Percentiles rank a stretch among this genome's conserved stretches.
These are phyloP conservation scores for Phycomyces nitens DNA, from an alignment of 192 early-diverging fungal genomes.

Conservation along the genomic window DNA sequence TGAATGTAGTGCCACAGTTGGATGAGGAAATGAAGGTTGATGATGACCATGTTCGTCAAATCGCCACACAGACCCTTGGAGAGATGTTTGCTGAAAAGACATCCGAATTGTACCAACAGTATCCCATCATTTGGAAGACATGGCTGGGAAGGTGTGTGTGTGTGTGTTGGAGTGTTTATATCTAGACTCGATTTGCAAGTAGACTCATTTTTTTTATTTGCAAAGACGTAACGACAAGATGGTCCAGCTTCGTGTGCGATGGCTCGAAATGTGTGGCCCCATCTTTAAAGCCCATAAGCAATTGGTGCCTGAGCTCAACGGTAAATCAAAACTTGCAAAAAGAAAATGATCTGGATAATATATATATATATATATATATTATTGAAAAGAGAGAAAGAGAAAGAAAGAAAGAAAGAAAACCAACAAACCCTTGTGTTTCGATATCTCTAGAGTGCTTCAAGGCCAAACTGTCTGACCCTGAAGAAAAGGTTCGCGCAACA, in stretches of 20 bases:
- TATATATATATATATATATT: too few relatives aligned
- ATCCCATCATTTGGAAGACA: conserved; percentile 78
- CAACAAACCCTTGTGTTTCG: background rate
- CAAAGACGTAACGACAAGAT: conserved; percentile 71
- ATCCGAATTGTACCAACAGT: conserved; percentile 64
- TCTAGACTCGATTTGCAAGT: too few relatives aligned
- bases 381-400: background rate
- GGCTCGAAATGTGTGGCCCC: conserved; percentile 61
- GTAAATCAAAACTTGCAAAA: conserved; percentile 44
- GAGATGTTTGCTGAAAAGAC: conserved; percentile 85
- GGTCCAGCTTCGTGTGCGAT: conserved; percentile 63
- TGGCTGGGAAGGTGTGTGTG: conserved; percentile 71
- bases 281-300: conserved; percentile 72
- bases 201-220: background rate
- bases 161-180: background rate
- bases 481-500: conserved; percentile 85
- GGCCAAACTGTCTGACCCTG: conserved; percentile 80
- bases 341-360: too few relatives aligned
- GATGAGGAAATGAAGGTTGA: conserved; percentile 90
- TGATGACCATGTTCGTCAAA: conserved; percentile 67
- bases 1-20: conserved; percentile 90
- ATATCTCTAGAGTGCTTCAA: conserved; percentile 47
- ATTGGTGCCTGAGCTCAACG: conserved; percentile 65
- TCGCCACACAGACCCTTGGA: conserved; percentile 78
- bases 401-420: background rate